Percentiles rank a stretch among this genome's conserved stretches.
Evolutionary conservation across 75 land plant genomes (phyloP).

Genomic region (Isoetes taiwanensis): DNA sequence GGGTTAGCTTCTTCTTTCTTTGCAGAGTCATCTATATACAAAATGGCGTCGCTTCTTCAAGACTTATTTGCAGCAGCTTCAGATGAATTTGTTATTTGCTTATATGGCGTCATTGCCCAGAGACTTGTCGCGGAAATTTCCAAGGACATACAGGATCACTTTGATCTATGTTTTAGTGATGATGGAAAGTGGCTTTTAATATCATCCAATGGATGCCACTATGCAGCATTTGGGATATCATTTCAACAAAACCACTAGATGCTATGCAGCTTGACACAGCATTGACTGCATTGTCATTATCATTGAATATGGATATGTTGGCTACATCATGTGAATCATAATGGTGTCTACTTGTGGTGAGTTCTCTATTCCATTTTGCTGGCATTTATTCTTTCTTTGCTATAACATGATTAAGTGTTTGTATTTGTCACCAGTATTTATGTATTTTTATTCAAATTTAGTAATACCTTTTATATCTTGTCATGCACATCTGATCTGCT

Average conservation of each 20-base stretch:
- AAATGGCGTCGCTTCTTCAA: slow-evolving; percentile 42
- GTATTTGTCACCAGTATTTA: background rate
- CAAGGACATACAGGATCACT: slow-evolving; percentile 81
- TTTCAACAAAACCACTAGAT: slow-evolving; percentile 84
- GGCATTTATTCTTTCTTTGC: background rate
- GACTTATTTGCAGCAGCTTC: slow-evolving; percentile 76
- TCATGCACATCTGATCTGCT: no score
- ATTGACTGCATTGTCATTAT: slow-evolving; percentile 70
- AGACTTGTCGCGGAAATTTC: slow-evolving; percentile 75
- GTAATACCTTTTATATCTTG: background rate
- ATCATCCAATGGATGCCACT: slow-evolving; percentile 89
- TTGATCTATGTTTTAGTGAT: slow-evolving; percentile 92
- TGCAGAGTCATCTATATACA: slow-evolving; percentile 46
- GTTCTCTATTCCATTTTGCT: no score
- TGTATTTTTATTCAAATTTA: background rate
- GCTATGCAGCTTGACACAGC: slow-evolving; percentile 67
- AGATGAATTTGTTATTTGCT: slow-evolving; percentile 61
- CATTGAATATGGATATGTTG: slow-evolving; percentile 88
- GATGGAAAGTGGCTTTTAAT: slow-evolving; percentile 96
- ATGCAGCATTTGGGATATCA: slow-evolving; percentile 92
- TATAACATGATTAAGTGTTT: background rate
- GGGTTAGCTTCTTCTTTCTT: slow-evolving; percentile 48
- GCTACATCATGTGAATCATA: slow-evolving; percentile 91
- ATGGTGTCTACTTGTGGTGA: slow-evolving; percentile 91
- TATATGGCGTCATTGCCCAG: slow-evolving; percentile 62